Percentiles rank a stretch among this genome's conserved stretches.
phyloP scores from a whole-genome alignment of 352 stramenopile genomes.

The Globisporangium nagaii region DNA sequence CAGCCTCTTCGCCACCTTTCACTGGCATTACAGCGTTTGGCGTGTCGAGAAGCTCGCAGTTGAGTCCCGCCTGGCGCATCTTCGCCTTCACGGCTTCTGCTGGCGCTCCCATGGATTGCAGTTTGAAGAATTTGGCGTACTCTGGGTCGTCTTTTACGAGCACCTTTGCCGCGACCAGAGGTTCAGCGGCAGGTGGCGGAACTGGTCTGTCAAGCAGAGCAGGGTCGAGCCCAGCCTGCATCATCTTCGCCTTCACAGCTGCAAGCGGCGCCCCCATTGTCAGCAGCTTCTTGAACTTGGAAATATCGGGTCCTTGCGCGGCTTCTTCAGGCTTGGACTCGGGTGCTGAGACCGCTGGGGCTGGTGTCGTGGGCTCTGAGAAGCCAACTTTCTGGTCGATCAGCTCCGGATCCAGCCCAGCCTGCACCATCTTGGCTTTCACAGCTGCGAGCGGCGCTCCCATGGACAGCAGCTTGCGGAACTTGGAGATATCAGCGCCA shows the following conservation, averaged over 20 bases:
- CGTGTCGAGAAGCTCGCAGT: constrained; percentile 66
- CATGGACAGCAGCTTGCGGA: constrained; percentile 63
- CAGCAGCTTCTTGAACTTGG: constrained; percentile 62
- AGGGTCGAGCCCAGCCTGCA: constrained; percentile 55
- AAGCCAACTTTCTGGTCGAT: constrained; percentile 28
- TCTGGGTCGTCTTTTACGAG: constrained; percentile 48
- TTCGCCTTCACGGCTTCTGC: constrained; percentile 49
- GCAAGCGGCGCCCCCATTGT: constrained; percentile 52
- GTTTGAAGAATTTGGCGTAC: constrained; percentile 70
- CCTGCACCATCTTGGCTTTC: constrained; percentile 65
- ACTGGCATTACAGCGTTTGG: constrained; percentile 39
- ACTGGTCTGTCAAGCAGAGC: constrained; percentile 30
- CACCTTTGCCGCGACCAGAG: no score
- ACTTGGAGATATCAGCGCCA: constrained; percentile 34
- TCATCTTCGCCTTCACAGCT: constrained; percentile 66
- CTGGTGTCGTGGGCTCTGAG: not conserved
- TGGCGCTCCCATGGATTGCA: constrained; percentile 57
- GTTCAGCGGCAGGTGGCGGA: not conserved
- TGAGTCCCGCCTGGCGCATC: constrained; percentile 75
- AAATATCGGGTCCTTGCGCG: constrained; percentile 16
- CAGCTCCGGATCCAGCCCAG: constrained; percentile 41
- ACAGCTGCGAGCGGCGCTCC: constrained; percentile 47
- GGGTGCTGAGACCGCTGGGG: not conserved
- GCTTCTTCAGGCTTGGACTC: constrained; percentile 5
- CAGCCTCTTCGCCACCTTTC: constrained; percentile 1